phyloP scores from a whole-genome alignment of 768 basidiomycete genomes.

The Russula griseocarnosa region DNA sequence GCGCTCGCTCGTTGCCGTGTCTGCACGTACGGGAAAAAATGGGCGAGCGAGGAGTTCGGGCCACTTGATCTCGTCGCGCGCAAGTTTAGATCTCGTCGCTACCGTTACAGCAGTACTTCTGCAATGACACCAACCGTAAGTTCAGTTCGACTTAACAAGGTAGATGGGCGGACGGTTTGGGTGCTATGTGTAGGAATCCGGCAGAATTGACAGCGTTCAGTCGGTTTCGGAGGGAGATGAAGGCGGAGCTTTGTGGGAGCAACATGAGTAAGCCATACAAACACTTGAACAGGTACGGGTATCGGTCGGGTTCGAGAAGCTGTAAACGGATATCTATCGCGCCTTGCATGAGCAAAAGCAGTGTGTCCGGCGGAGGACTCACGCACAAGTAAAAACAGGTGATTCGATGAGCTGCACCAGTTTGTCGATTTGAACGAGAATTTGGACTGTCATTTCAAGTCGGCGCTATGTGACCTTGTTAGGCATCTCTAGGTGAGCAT shows the following conservation, averaged over 20 bases:
- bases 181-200: conserved; percentile 87
- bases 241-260: conserved; percentile 93
- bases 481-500: not conserved
- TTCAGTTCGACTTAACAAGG: not conserved
- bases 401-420: conserved; percentile 97
- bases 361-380: not conserved
- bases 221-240: conserved; percentile 89
- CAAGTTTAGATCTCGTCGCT: conserved; percentile 67
- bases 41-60: conserved; percentile 84
- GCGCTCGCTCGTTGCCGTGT: conserved; percentile 87
- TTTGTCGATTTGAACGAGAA: conserved; percentile 95
- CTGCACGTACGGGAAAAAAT: conserved; percentile 93
- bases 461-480: conserved; percentile 56
- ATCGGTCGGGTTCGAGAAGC: conserved; percentile 92
- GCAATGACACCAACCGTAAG: conserved; percentile 3
- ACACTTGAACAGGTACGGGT: conserved; percentile 96
- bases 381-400: conserved; percentile 93
- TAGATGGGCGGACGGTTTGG: conserved; percentile 61
- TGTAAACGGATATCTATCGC: conserved; percentile 77
- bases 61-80: conserved; percentile 95
- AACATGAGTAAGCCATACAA: conserved; percentile 96
- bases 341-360: conserved; percentile 8
- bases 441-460: conserved; percentile 93
- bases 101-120: conserved; percentile 33
- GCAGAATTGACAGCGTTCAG: conserved; percentile 93